These are phyloP conservation scores for Phragmites australis DNA, from an alignment of 176 grass and related monocot genomes.

Conservation along the genomic window DNA sequence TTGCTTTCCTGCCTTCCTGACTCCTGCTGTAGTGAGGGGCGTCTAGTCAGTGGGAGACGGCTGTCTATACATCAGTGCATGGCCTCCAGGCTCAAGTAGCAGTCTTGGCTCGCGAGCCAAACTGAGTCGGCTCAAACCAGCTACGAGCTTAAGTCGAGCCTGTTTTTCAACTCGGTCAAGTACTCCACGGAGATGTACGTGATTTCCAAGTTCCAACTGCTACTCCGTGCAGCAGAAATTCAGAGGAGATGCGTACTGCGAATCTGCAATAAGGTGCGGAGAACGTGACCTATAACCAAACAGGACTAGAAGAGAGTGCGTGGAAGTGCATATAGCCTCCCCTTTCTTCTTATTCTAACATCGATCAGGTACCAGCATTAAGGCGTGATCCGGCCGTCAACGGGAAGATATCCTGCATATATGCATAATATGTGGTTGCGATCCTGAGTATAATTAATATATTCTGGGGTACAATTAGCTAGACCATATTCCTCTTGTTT, in stretches of 20 bases:
- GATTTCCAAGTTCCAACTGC: neutral
- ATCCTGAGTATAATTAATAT: no score
- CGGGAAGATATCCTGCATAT: neutral
- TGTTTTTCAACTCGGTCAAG: no score
- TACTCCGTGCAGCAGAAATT: neutral
- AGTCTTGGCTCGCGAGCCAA: no score
- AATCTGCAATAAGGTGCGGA: neutral
- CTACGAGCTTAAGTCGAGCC: no score
- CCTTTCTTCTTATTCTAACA: neutral
- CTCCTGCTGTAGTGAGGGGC: no score
- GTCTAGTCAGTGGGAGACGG: no score
- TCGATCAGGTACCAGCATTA: neutral
- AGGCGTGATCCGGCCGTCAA: neutral
- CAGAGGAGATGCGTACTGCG: neutral
- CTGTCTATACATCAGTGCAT: no score
- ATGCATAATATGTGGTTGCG: neutral
- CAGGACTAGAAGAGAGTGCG: neutral
- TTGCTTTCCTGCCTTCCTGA: no score
- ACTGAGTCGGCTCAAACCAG: no score
- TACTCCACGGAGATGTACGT: neutral
- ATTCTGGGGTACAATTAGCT: neutral
- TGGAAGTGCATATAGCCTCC: neutral
- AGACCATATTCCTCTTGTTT: neutral
- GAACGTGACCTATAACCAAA: constrained; percentile 22
- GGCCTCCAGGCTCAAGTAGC: no score